phyloP scores from a whole-genome alignment of 2,329 filamentous ascomycete genomes.

The Colletotrichum tropicale region DNA sequence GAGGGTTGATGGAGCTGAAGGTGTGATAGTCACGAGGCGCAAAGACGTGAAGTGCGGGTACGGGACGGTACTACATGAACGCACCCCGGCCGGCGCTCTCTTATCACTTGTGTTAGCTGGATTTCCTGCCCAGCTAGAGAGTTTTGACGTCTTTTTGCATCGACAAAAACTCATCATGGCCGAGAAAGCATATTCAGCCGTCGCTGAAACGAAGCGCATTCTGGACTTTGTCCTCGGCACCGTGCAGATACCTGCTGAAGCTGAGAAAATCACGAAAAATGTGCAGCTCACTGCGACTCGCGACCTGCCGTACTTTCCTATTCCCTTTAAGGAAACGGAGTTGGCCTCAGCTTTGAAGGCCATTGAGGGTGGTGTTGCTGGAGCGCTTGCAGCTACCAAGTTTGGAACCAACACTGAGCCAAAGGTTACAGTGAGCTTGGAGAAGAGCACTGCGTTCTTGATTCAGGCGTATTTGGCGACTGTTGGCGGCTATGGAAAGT shows the following conservation, averaged over 20 bases:
- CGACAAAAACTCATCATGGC: not conserved
- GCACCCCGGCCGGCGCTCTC: not conserved
- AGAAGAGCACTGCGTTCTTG: constrained; percentile 49
- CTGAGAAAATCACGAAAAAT: constrained; percentile 21
- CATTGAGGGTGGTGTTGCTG: constrained; percentile 40
- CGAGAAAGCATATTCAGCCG: constrained; percentile 26
- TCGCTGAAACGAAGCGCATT: constrained; percentile 27
- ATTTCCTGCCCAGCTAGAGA: not conserved
- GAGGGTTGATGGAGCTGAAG: not conserved
- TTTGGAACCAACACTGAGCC: constrained; percentile 14
- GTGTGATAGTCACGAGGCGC: not conserved
- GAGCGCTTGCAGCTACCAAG: constrained; percentile 32
- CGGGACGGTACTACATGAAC: not conserved
- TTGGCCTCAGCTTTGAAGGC: constrained; percentile 47
- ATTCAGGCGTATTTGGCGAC: constrained; percentile 38
- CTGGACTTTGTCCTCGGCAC: constrained; percentile 30
- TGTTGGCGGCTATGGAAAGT: constrained; percentile 41
- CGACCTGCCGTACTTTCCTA: constrained; percentile 48
- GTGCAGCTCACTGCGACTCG: constrained; percentile 37
- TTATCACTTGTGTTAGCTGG: not conserved
- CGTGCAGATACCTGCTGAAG: constrained; percentile 32
- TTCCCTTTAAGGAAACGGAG: constrained; percentile 53
- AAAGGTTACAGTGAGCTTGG: constrained; percentile 34
- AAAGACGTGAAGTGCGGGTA: not conserved
- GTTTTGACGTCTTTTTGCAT: not conserved